Conservation (phyloP, 805 yeast species). For the Starmerella powellii region DNA sequence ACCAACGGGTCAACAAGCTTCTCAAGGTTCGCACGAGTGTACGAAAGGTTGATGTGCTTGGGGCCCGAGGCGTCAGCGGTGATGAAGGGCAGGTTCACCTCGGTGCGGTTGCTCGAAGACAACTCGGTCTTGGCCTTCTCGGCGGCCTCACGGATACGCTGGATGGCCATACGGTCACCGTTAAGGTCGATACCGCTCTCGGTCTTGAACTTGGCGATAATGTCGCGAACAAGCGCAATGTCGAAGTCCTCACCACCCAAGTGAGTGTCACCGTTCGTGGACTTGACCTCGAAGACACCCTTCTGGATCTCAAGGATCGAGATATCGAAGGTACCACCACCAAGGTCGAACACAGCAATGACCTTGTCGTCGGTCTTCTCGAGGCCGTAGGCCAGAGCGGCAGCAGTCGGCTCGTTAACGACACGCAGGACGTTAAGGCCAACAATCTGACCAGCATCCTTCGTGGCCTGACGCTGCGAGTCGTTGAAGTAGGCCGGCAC, state of each 20-base stretch:
- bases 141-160: conserved; percentile 77
- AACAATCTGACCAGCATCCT: conserved; percentile 95
- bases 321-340: conserved; percentile 98
- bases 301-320: conserved; percentile 92
- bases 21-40: conserved; percentile 59
- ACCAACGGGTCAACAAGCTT: conserved; percentile 53
- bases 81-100: conserved; percentile 70
- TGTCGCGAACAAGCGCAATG: conserved; percentile 72
- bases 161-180: conserved; percentile 64
- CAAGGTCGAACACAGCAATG: conserved; percentile 92
- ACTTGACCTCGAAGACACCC: conserved; percentile 95
- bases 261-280: conserved; percentile 93
- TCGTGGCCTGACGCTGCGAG: conserved; percentile 87
- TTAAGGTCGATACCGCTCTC: conserved; percentile 56
- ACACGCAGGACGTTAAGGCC: conserved; percentile 84
- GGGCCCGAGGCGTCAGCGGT: conserved; percentile 79
- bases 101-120: conserved; percentile 60
- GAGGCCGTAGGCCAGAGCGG: conserved; percentile 90
- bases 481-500: conserved; percentile 87
- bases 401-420: conserved; percentile 85
- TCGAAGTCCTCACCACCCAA: conserved; percentile 90
- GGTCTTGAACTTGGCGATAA: conserved; percentile 66
- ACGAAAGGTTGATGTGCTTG: conserved; percentile 60
- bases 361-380: conserved; percentile 73
- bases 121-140: conserved; percentile 84